Conservation (phyloP, 2,329 filamentous ascomycete species). For the Trichoderma simmonsii region DNA sequence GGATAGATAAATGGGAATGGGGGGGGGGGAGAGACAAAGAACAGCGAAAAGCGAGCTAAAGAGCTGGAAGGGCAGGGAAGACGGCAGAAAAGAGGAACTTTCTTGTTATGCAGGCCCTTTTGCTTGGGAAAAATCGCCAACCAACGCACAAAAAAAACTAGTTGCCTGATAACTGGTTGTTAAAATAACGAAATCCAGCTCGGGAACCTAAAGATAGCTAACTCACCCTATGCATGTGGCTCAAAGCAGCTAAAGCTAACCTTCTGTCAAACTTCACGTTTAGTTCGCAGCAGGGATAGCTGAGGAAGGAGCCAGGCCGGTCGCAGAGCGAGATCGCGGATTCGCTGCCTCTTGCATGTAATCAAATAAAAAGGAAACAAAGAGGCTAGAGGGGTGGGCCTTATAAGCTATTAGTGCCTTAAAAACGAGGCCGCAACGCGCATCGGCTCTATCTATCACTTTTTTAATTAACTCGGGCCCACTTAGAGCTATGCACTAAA, state of each 20-base stretch:
- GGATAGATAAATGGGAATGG: background rate
- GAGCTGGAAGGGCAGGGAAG: background rate
- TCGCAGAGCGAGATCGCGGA: background rate
- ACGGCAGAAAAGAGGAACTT: background rate
- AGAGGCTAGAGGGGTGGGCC: background rate
- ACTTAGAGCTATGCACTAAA: background rate
- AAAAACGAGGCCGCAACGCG: background rate
- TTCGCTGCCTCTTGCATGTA: background rate
- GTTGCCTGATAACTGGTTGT: background rate
- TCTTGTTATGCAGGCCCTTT: background rate
- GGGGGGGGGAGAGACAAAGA: background rate
- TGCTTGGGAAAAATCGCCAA: background rate
- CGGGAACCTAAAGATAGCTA: background rate
- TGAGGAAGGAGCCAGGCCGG: background rate
- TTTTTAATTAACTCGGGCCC: background rate
- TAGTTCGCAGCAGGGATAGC: background rate
- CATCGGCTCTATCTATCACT: background rate
- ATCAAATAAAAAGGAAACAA: background rate
- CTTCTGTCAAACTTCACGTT: background rate
- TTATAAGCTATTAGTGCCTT: background rate
- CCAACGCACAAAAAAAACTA: slow-evolving; percentile 1
- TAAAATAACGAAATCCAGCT: background rate
- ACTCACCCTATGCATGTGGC: background rate
- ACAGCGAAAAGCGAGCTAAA: background rate
- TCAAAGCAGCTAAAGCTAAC: background rate